phyloP scores from a whole-genome alignment of 495 filamentous ascomycete genomes.

The Trichocladium uniseriatum region DNA sequence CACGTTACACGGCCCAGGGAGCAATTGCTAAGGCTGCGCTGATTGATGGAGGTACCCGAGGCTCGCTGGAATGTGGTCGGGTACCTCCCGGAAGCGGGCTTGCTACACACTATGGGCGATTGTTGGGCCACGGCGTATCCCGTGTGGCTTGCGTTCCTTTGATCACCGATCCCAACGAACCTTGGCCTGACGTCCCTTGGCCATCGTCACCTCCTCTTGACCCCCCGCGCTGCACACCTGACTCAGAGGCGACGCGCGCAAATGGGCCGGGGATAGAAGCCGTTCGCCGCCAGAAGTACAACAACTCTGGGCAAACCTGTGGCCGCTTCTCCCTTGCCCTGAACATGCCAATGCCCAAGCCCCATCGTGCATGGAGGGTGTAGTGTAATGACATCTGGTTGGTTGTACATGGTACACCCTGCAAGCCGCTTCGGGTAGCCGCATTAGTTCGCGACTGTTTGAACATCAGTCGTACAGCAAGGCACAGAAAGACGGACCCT shows the following conservation, averaged over 20 bases:
- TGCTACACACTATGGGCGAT: background rate
- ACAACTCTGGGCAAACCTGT: too few relatives aligned
- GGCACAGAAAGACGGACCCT: constrained; percentile 8
- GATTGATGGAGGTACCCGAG: constrained; percentile 7
- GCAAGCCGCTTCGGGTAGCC: constrained; percentile 24
- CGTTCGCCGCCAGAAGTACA: background rate
- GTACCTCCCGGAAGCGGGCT: constrained; percentile 20
- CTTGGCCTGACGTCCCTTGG: background rate
- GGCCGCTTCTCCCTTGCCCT: background rate
- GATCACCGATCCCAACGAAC: background rate
- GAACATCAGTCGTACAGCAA: constrained; percentile 30
- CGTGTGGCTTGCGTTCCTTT: constrained; percentile 9
- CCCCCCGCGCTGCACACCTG: background rate
- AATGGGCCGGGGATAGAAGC: background rate
- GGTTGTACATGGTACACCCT: constrained; percentile 7
- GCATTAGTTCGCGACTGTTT: constrained; percentile 40
- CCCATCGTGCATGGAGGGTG: constrained; percentile 6
- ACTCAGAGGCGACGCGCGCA: background rate
- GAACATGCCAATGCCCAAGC: constrained; percentile 4
- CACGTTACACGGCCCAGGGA: constrained; percentile 7
- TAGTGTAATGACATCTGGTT: background rate
- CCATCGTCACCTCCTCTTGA: background rate
- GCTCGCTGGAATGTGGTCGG: constrained; percentile 18
- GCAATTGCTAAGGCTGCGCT: background rate
- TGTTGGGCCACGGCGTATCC: constrained; percentile 2